A percentile compares a stretch with the other conserved stretches of the same genome.
phyloP scores from a whole-genome alignment of 371 early-diverging fungal genomes.

The Rhizopus sp. region DNA sequence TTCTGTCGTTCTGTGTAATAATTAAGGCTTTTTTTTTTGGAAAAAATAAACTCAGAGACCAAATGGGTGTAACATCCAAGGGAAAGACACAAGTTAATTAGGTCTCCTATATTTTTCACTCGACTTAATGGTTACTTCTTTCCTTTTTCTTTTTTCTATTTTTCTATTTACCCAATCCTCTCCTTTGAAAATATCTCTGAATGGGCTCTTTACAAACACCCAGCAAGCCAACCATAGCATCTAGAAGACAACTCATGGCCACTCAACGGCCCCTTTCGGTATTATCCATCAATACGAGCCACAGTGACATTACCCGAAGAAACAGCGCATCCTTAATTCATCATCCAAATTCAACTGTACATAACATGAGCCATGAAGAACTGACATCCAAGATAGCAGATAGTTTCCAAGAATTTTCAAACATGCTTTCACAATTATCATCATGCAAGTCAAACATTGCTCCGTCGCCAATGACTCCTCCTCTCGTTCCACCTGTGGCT shows the following conservation, averaged over 20 bases:
- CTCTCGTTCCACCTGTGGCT: constrained; percentile 13
- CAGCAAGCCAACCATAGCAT: constrained; percentile 20
- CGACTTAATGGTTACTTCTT: background rate
- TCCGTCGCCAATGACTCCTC: constrained; percentile 4
- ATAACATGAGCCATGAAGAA: constrained; percentile 29
- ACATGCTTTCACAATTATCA: constrained; percentile 38
- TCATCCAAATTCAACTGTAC: too few relatives aligned
- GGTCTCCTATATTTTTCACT: constrained; percentile 1
- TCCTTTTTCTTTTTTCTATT: constrained; percentile 11
- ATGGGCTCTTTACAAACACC: constrained; percentile 8
- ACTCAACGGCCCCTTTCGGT: constrained; percentile 17
- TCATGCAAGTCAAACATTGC: constrained; percentile 7
- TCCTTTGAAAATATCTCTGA: background rate
- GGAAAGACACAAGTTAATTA: constrained; percentile 2
- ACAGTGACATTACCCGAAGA: background rate
- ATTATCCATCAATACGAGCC: constrained; percentile 23
- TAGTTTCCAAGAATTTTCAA: constrained; percentile 45
- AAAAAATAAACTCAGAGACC: background rate
- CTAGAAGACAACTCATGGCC: constrained; percentile 15
- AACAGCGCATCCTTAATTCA: background rate
- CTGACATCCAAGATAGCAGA: constrained; percentile 41
- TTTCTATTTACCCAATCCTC: constrained; percentile 8
- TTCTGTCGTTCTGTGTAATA: too few relatives aligned
- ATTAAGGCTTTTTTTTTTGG: too few relatives aligned
- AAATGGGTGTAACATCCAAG: constrained; percentile 3